Base-by-base conservation (phyloP, 371 early-diverging fungal species). In the Cokeromyces recurvatus region DNA sequence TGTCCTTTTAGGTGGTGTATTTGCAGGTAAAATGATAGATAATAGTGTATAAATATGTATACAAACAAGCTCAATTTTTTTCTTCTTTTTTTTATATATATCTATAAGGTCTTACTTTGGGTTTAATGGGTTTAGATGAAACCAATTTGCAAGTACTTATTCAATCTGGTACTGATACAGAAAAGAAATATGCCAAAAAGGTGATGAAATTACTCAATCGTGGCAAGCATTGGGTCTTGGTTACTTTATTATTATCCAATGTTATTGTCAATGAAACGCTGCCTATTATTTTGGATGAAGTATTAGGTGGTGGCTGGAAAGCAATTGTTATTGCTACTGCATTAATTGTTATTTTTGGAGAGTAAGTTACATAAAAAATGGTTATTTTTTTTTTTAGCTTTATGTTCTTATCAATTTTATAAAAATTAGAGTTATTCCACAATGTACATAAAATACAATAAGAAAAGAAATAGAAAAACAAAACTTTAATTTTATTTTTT, bases 181-280 rank as follows among this genome's bases (percentile, higher is more conserved):
- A 93, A 59, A 71, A 73, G 38, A 59, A 54, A 25, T 78, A 86
- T 53, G 94, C 91, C 1, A 74, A 59, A 22, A 72, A 74, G 38
- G 89, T 93, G 6, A 67, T 74, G 43, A 82, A 74, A 20, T 73
- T 91, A 24, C 59, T 90, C 17, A 62, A 75, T 43, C 81, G 85
- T 31, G 86, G 89, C 57, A 81, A 84, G 39, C 91, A 91, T 51
- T 84, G 89, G 85, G 84, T 93, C 1, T 75, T 93, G 4, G 92
- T 93, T 3, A 95, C 97, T 2, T 66, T 97, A 38, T 66, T 97
- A 14, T 67, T 97, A 20, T 82, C 89, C 11, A 97, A 95, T 68
- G 92, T 92, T 10, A 75, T 97, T 29, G 83, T 95, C 29, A 96
- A 96, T 66, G 95, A 95, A 63, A 90, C 96, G 2, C 68, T 97